Evolutionary conservation across 768 basidiomycete genomes (phyloP).

Genomic region (Calocybe indica): DNA sequence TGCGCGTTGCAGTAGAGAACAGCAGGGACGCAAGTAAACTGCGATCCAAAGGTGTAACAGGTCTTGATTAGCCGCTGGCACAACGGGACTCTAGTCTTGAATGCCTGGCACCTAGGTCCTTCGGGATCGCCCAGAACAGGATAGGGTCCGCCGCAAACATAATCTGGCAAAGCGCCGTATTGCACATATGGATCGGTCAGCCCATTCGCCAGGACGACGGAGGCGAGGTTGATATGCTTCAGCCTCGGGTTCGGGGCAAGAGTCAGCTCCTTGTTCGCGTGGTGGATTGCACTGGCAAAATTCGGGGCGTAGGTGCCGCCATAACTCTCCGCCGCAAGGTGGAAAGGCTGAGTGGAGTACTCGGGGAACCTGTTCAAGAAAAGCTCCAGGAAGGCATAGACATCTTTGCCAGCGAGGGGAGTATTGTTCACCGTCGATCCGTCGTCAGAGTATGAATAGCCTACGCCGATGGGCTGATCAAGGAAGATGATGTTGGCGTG

Average conservation of each 20-base stretch:
- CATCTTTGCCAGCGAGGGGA: conserved; percentile 85
- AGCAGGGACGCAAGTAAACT: conserved; percentile 69
- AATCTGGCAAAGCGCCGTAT: conserved; percentile 76
- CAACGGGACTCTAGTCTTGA: conserved; percentile 60
- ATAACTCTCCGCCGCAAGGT: conserved; percentile 78
- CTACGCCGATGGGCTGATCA: conserved; percentile 83
- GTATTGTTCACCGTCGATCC: conserved; percentile 71
- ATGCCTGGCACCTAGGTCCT: conserved; percentile 57
- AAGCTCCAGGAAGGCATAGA: conserved; percentile 78
- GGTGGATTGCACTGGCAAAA: conserved; percentile 77
- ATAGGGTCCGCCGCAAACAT: conserved; percentile 77
- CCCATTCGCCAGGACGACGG: conserved; percentile 84
- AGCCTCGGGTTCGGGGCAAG: conserved; percentile 40
- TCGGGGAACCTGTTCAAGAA: conserved; percentile 75
- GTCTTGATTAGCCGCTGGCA: conserved; percentile 70
- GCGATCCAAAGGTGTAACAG: conserved; percentile 60
- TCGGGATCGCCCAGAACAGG: conserved; percentile 70
- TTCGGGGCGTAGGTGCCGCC: conserved; percentile 79
- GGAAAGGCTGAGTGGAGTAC: conserved; percentile 67
- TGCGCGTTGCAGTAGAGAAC: conserved; percentile 75
- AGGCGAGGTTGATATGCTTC: conserved; percentile 73
- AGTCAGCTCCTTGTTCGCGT: conserved; percentile 61
- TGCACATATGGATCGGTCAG: conserved; percentile 81
- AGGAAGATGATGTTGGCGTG: conserved; percentile 75
- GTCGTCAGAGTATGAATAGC: conserved; percentile 80